phyloP scores from a whole-genome alignment of 768 basidiomycete genomes.

The Macrolepiota dolichaula region DNA sequence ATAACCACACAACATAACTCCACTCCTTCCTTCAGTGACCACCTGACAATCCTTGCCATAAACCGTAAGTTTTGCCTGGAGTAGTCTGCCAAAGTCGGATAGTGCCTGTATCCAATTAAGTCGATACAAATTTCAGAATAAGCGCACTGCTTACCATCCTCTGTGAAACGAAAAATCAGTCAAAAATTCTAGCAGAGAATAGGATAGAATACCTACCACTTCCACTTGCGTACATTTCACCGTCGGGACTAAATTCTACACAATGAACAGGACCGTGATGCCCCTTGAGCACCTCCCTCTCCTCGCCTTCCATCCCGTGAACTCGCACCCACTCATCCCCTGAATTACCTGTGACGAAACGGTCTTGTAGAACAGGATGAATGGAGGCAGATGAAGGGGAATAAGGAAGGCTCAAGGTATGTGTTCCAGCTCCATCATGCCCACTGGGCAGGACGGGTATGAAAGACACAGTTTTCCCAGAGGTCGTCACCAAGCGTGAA shows the following conservation, averaged over 20 bases:
- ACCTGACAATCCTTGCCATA: conserved; percentile 65
- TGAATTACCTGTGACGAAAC: conserved; percentile 88
- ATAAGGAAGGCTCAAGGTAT: conserved; percentile 78
- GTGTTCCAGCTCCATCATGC: conserved; percentile 60
- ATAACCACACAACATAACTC: conserved; percentile 6
- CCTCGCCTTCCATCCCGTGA: conserved; percentile 86
- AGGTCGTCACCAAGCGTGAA: conserved; percentile 82
- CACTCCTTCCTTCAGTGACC: not conserved
- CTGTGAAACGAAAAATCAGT: conserved; percentile 31
- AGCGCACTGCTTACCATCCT: conserved; percentile 60
- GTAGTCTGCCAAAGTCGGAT: conserved; percentile 98
- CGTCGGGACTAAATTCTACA: conserved; percentile 92
- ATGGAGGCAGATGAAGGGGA: conserved; percentile 92
- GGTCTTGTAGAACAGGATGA: conserved; percentile 83
- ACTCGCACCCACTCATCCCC: conserved; percentile 97
- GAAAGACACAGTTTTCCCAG: conserved; percentile 90
- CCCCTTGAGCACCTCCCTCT: conserved; percentile 89
- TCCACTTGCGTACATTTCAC: conserved; percentile 96
- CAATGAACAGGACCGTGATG: conserved; percentile 98
- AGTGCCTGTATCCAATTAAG: conserved; percentile 53
- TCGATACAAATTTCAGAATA: not conserved
- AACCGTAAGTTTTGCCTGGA: conserved; percentile 87
- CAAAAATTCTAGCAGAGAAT: conserved; percentile 7
- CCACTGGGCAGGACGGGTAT: conserved; percentile 71
- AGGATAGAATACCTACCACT: conserved; percentile 63